Conservation (phyloP, 495 filamentous ascomycete genomes). For the Chaetomium tenue region DNA sequence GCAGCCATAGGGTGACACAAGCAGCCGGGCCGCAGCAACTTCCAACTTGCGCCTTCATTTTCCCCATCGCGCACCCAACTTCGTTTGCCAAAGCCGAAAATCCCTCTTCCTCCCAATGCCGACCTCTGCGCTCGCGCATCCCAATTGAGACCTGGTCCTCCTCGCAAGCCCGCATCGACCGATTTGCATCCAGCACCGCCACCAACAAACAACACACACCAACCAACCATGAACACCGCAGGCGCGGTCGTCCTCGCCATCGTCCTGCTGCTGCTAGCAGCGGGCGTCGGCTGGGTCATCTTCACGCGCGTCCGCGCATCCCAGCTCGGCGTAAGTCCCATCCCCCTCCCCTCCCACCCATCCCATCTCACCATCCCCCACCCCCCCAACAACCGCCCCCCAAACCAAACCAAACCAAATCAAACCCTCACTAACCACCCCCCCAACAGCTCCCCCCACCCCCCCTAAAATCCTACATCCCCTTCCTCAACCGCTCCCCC, state of each 20-base stretch:
- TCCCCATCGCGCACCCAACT: neutral
- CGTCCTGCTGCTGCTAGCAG: slow-evolving; percentile 49
- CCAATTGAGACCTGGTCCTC: neutral
- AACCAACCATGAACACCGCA: slow-evolving; percentile 38
- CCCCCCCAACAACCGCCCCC: neutral
- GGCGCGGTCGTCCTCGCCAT: slow-evolving; percentile 51
- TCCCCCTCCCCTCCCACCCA: neutral
- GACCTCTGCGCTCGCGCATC: neutral
- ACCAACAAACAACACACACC: neutral
- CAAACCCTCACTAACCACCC: neutral
- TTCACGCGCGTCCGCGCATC: slow-evolving; percentile 61
- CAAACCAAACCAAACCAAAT: slow-evolving; percentile 20
- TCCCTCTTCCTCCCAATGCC: neutral
- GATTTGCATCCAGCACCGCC: neutral
- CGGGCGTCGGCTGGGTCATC: slow-evolving; percentile 49
- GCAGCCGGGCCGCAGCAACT: neutral
- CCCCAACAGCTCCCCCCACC: slow-evolving; percentile 57
- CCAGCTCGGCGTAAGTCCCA: slow-evolving; percentile 55
- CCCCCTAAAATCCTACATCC: slow-evolving; percentile 60
- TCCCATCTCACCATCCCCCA: slow-evolving; percentile 8
- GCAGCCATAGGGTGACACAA: neutral
- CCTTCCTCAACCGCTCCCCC: slow-evolving; percentile 44
- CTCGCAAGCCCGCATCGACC: neutral
- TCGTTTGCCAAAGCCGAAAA: neutral
- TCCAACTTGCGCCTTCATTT: neutral